Evolutionary conservation across 805 yeast genomes (phyloP).

Genomic region (Dipodascus geniculatus): DNA sequence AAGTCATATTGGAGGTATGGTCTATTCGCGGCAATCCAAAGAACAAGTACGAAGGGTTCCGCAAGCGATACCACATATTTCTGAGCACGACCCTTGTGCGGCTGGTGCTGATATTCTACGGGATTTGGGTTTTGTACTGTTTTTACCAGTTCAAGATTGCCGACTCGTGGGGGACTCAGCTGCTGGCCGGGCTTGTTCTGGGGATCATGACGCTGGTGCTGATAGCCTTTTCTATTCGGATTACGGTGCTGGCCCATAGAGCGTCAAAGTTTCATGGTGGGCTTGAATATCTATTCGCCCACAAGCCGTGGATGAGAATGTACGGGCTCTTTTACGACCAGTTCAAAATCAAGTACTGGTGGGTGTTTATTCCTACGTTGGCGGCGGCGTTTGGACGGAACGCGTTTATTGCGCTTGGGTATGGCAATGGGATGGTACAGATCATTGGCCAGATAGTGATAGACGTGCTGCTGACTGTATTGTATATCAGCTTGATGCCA

Average conservation of each 20-base stretch:
- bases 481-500: slow-evolving; percentile 17
- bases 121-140: slow-evolving; percentile 23
- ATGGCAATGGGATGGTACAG: slow-evolving; percentile 24
- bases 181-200: slow-evolving; percentile 22
- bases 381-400: slow-evolving; percentile 20
- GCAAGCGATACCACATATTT: slow-evolving; percentile 17
- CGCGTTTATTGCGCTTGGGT: slow-evolving; percentile 24
- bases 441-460: slow-evolving; percentile 24
- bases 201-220: slow-evolving; percentile 19
- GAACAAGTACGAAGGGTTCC: slow-evolving; percentile 11
- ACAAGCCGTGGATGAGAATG: slow-evolving; percentile 22
- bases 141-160: slow-evolving; percentile 22
- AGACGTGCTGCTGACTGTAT: slow-evolving; percentile 17
- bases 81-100: slow-evolving; percentile 19
- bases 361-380: slow-evolving; percentile 21
- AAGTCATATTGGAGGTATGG: slow-evolving; percentile 16
- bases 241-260: slow-evolving; percentile 18
- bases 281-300: slow-evolving; percentile 16
- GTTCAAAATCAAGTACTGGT: slow-evolving; percentile 23
- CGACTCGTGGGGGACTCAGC: slow-evolving; percentile 23
- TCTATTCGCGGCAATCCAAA: slow-evolving; percentile 7
- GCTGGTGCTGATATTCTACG: slow-evolving; percentile 22
- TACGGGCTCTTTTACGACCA: slow-evolving; percentile 26
- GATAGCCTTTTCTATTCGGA: slow-evolving; percentile 16
- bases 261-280: slow-evolving; percentile 17